Conservation (phyloP, 768 basidiomycete species). For the Trametes villosa region DNA sequence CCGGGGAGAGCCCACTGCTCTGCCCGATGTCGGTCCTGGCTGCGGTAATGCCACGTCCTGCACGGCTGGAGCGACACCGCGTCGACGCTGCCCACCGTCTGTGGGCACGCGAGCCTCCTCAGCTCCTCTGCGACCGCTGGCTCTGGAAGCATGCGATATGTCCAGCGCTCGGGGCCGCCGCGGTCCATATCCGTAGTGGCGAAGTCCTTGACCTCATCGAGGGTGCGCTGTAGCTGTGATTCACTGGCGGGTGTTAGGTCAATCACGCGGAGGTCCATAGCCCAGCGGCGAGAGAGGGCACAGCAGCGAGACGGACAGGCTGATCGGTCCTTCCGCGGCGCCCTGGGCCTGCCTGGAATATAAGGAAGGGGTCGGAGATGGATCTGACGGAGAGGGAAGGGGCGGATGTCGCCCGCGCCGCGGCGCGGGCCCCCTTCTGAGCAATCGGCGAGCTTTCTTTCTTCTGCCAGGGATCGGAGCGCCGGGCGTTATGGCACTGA, state of each 20-base stretch:
- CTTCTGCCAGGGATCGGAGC: conserved; percentile 22
- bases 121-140: conserved; percentile 45
- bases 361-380: conserved; percentile 11
- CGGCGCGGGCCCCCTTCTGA: conserved; percentile 14
- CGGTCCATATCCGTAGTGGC: conserved; percentile 57
- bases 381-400: conserved; percentile 14
- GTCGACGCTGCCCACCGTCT: conserved; percentile 40
- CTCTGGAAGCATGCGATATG: conserved; percentile 53
- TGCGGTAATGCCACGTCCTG: conserved; percentile 37
- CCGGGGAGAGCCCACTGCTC: conserved; percentile 47
- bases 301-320: background rate
- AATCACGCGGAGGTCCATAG: conserved; percentile 40
- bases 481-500: conserved; percentile 20
- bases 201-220: conserved; percentile 59
- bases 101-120: conserved; percentile 41
- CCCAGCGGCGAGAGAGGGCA: conserved; percentile 2
- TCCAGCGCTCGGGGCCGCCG: conserved; percentile 55
- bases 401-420: conserved; percentile 9
- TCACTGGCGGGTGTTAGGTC: conserved; percentile 50
- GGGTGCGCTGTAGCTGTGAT: conserved; percentile 51
- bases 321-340: background rate
- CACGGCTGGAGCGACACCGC: conserved; percentile 51
- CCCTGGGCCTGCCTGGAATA: conserved; percentile 3
- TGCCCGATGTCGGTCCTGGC: conserved; percentile 47
- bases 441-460: conserved; percentile 11